Conservation (phyloP, 352 stramenopile species). For the Phytopythium chamaehyphon region DNA sequence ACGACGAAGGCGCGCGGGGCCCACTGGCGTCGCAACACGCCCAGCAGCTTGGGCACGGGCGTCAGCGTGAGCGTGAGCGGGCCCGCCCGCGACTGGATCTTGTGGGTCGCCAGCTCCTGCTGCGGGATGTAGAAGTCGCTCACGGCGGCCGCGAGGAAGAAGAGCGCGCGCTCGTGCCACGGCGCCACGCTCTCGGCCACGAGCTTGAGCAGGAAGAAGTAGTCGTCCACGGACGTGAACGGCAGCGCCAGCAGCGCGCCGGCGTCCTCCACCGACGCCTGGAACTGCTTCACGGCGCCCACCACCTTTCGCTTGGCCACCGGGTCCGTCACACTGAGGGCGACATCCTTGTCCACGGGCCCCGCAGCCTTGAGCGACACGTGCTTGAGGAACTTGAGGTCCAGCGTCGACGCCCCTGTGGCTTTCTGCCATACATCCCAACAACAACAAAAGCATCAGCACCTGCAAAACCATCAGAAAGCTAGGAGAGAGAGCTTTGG, state of each 20-base stretch:
- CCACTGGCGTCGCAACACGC: constrained; percentile 88
- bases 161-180: constrained; percentile 71
- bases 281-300: constrained; percentile 51
- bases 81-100: constrained; percentile 93
- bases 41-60: constrained; percentile 96
- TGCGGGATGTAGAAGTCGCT: constrained; percentile 98
- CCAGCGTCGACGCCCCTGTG: constrained; percentile 40
- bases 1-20: constrained; percentile 94
- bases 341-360: constrained; percentile 26
- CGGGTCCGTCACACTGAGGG: constrained; percentile 27
- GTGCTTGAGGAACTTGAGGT: constrained; percentile 71
- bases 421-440: constrained; percentile 17
- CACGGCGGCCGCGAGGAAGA: constrained; percentile 96
- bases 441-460: not conserved
- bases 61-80: constrained; percentile 83
- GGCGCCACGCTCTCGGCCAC: constrained; percentile 60
- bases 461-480: not conserved
- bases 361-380: constrained; percentile 18
- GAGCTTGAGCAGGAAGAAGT: constrained; percentile 91
- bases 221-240: constrained; percentile 96
- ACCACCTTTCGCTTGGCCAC: constrained; percentile 38
- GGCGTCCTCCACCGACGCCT: constrained; percentile 19
- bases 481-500: not conserved
- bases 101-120: constrained; percentile 90
- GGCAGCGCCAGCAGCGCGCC: constrained; percentile 81